These are phyloP conservation scores for Podospora anserina DNA, from an alignment of 495 filamentous ascomycete genomes.

Conservation along the genomic window DNA sequence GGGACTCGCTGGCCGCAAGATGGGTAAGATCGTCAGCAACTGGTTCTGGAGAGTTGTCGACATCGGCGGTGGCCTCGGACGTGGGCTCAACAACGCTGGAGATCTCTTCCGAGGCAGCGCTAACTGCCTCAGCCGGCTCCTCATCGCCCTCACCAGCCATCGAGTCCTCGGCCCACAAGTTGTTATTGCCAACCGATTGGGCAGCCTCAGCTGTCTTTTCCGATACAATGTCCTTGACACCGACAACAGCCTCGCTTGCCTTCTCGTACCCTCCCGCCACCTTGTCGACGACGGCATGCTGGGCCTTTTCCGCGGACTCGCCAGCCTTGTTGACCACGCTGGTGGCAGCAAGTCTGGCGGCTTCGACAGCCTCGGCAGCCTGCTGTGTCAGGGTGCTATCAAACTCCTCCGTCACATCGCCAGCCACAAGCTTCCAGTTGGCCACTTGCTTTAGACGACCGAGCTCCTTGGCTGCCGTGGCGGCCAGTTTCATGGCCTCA, in stretches of 20 bases:
- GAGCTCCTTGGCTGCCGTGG: constrained; percentile 78
- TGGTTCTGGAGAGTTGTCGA: constrained; percentile 8
- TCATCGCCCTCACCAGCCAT: constrained; percentile 10
- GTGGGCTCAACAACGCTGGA: constrained; percentile 23
- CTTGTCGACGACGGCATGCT: constrained; percentile 26
- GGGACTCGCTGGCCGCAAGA: constrained; percentile 24
- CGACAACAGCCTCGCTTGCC: constrained; percentile 12
- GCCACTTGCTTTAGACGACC: constrained; percentile 78
- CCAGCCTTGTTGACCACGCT: constrained; percentile 17
- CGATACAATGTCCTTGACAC: constrained; percentile 11
- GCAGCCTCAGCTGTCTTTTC: constrained; percentile 14
- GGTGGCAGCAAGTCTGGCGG: constrained; percentile 25
- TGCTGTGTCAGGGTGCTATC: constrained; percentile 43
- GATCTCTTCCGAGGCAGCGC: constrained; percentile 15
- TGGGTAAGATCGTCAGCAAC: neutral
- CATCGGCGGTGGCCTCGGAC: constrained; percentile 19
- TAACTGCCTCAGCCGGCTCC: constrained; percentile 1
- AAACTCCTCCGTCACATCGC: constrained; percentile 76
- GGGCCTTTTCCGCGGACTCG: constrained; percentile 12
- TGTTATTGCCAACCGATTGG: constrained; percentile 17
- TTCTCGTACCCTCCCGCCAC: constrained; percentile 21
- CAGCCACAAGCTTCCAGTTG: constrained; percentile 76
- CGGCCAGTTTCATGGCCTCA: constrained; percentile 74
- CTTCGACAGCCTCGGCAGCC: constrained; percentile 41
- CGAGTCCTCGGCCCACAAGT: neutral